A percentile compares a stretch with the other conserved stretches of the same genome.
These are phyloP conservation scores for Botrytis byssoidea DNA, from an alignment of 2,329 filamentous ascomycete species.

Conservation along the genomic window DNA sequence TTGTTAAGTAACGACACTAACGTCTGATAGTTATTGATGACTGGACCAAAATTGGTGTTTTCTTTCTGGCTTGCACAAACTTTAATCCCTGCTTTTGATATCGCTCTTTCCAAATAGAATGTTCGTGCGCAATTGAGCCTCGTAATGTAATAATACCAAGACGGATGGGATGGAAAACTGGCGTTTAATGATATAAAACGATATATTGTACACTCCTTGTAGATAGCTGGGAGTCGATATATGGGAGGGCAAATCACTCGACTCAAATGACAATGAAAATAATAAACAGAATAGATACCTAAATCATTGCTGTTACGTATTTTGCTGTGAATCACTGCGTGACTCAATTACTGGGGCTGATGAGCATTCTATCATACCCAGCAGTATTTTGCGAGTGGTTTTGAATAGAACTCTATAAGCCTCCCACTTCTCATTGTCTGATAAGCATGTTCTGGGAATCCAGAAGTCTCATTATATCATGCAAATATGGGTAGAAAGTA, in stretches of 20 bases:
- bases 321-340: not conserved
- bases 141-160: conserved; percentile 22
- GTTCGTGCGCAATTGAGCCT: not conserved
- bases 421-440: too few species aligned
- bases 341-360: not conserved
- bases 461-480: not conserved
- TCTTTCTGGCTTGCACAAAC: conserved; percentile 99
- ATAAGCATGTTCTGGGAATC: not conserved
- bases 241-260: conserved; percentile 23
- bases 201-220: conserved; percentile 27
- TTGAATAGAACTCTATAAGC: not conserved
- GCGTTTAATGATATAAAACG: conserved; percentile 22
- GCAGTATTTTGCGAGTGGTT: not conserved
- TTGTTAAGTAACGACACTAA: conserved; percentile 19
- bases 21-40: conserved; percentile 79
- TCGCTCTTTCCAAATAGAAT: conserved; percentile 41
- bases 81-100: conserved; percentile 87
- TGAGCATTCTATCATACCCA: not conserved
- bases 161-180: conserved; percentile 19
- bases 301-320: not conserved
- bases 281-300: not conserved
- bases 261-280: conserved; percentile 25
- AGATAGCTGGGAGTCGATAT: conserved; percentile 23
- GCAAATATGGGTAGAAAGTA: not conserved
- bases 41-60: conserved; percentile 97